Evolutionary conservation across 345 rosid species (phyloP), one percentile per base, ranked within the genome.

Genomic region (Populus simonii): DNA sequence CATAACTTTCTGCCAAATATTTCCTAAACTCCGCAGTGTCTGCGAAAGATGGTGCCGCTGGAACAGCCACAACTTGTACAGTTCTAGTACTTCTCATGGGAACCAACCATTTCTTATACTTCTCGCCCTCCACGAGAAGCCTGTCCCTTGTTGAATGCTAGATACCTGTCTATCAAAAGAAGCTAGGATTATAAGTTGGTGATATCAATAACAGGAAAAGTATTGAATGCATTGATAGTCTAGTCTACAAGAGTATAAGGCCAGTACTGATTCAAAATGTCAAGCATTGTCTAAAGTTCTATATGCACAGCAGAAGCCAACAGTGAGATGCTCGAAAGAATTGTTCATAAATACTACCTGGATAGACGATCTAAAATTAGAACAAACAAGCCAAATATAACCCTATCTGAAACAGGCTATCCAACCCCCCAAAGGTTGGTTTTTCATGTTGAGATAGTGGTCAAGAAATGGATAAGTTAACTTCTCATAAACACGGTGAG

Each of bases 1-100:
- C 99, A 83, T 92, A 95, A 38, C 75, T 89, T 66, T 93, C 93
- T 7, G 96, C 93, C 70, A 91, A 77, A 80, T 90, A 86, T 41
- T 90, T 86, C 83, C 97, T 87, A 68, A 81, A 85, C 76, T 90
- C 90, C 62, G 87, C 83, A 82, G 80, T 82, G 35, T 92, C 92
- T 61, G 84, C 85, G 67, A 90, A 83, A 78, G 88, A 73, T n/a
- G 86, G 87, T 68, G 89, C 88, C 15, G 84, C 85, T 11, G 97
- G 98, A 82, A 82, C 76, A 2, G 94, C 96, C 68, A 91, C 94
- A 0, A 96, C 91, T 80, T 86, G 90, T 59, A 91, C 71, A 78
- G 69, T 62, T 39, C 71, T 89, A 80, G 74, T 57, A 35, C 85
- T 89, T 75, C 68, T 87, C 39, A 39, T 11, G 74, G 85, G 87